These are phyloP conservation scores for Akanthomyces uredinophilus DNA, from an alignment of 2,329 filamentous ascomycete genomes.

Conservation along the genomic window DNA sequence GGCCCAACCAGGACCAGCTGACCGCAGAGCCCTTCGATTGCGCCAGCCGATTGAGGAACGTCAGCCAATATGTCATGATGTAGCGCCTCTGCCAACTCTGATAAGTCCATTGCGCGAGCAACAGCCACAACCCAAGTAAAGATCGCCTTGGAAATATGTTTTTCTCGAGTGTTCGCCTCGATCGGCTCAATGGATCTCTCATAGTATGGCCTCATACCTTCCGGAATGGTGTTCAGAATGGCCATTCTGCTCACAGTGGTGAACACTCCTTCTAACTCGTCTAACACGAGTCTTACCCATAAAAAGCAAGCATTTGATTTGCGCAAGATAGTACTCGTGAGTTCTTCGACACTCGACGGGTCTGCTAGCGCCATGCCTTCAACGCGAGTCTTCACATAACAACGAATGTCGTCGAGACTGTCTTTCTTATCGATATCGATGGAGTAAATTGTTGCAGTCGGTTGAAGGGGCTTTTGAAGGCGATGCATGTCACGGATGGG, in stretches of 20 bases:
- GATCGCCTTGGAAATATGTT: slow-evolving; percentile 24
- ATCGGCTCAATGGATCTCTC: slow-evolving; percentile 21
- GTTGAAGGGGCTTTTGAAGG: slow-evolving; percentile 1
- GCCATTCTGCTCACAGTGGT: slow-evolving; percentile 22
- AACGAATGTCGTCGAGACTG: slow-evolving; percentile 23
- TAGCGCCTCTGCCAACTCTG: slow-evolving; percentile 25
- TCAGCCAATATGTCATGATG: slow-evolving; percentile 23
- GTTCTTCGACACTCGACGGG: slow-evolving; percentile 11
- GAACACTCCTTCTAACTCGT: slow-evolving; percentile 25
- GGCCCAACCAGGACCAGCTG: slow-evolving; percentile 26
- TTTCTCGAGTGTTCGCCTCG: slow-evolving; percentile 23
- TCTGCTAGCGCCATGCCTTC: slow-evolving; percentile 18
- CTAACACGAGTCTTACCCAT: slow-evolving; percentile 28
- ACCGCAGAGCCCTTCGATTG: slow-evolving; percentile 26
- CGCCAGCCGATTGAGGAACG: slow-evolving; percentile 19
- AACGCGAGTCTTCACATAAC: slow-evolving; percentile 21
- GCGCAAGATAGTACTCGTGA: slow-evolving; percentile 20
- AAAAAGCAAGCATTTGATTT: slow-evolving; percentile 29
- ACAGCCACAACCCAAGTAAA: slow-evolving; percentile 25
- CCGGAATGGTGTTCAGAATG: slow-evolving; percentile 27
- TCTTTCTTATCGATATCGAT: slow-evolving; percentile 20
- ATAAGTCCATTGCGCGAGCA: slow-evolving; percentile 19
- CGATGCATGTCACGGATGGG: slow-evolving; percentile 20
- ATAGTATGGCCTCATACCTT: slow-evolving; percentile 28
- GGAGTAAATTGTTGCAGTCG: neutral